Evolutionary conservation across 805 yeast species (phyloP).

Genomic region (Cyberlindnera xishuangbannaensis): DNA sequence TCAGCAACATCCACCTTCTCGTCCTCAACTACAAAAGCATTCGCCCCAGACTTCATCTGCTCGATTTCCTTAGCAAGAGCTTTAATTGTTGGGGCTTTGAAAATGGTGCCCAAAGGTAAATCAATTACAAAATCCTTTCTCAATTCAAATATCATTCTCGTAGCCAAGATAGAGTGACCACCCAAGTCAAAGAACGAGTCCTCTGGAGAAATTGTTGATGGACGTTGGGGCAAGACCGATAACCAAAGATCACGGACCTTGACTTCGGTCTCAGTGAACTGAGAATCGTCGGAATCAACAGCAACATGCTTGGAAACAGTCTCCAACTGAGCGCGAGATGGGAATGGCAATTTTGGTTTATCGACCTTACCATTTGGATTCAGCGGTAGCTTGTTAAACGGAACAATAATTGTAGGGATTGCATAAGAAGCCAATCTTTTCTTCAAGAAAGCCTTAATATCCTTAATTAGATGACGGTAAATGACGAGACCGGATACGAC

Average conservation of each 20-base stretch:
- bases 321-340: slow-evolving; percentile 79
- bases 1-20: slow-evolving; percentile 31
- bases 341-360: slow-evolving; percentile 94
- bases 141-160: slow-evolving; percentile 91
- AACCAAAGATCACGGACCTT: slow-evolving; percentile 81
- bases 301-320: slow-evolving; percentile 54
- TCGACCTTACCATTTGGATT: slow-evolving; percentile 99
- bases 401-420: slow-evolving; percentile 86
- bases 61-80: slow-evolving; percentile 73
- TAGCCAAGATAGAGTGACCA: slow-evolving; percentile 95
- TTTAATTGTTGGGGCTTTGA: slow-evolving; percentile 81
- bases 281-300: slow-evolving; percentile 38
- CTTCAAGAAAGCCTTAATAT: slow-evolving; percentile 75
- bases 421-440: slow-evolving; percentile 91
- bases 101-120: slow-evolving; percentile 84
- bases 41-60: slow-evolving; percentile 44
- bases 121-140: slow-evolving; percentile 74
- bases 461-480: slow-evolving; percentile 71
- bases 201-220: slow-evolving; percentile 65
- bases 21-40: slow-evolving; percentile 34
- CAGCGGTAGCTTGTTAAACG: slow-evolving; percentile 78
- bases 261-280: slow-evolving; percentile 59
- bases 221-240: slow-evolving; percentile 75
- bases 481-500: slow-evolving; percentile 74
- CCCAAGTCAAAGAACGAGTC: slow-evolving; percentile 97